phyloP scores from a whole-genome alignment of 192 early-diverging fungal species.

The Backusella liffmaniae region DNA sequence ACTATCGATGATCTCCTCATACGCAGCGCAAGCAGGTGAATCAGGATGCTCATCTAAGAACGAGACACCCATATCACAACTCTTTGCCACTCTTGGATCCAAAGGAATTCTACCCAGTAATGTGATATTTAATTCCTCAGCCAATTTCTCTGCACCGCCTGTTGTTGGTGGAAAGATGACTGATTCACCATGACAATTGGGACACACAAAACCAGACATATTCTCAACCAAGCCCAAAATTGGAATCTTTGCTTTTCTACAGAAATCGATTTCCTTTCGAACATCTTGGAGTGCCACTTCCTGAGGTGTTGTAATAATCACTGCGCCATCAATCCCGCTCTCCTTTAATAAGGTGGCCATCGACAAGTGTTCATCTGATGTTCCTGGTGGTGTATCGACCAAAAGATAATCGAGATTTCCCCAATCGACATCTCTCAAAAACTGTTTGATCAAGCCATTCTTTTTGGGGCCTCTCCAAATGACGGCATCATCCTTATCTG shows the following conservation, averaged over 20 bases:
- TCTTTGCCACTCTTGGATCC: conserved; percentile 75
- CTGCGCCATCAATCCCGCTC: conserved; percentile 80
- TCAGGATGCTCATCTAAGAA: conserved; percentile 89
- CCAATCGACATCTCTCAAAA: conserved; percentile 95
- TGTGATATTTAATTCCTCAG: conserved; percentile 58
- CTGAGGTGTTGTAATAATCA: conserved; percentile 95
- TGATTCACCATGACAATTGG: conserved; percentile 74
- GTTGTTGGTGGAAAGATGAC: conserved; percentile 76
- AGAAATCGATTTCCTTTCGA: conserved; percentile 98
- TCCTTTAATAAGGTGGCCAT: conserved; percentile 77
- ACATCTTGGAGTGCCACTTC: conserved; percentile 88
- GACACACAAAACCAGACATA: conserved; percentile 98
- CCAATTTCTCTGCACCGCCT: conserved; percentile 68
- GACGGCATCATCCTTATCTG: conserved; percentile 84
- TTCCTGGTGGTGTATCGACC: conserved; percentile 96
- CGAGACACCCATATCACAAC: conserved; percentile 86
- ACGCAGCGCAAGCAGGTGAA: conserved; percentile 78
- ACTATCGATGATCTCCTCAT: conserved; percentile 62
- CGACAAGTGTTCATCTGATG: conserved; percentile 95
- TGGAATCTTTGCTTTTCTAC: conserved; percentile 83
- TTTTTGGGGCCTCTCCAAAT: conserved; percentile 97
- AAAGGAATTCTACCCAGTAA: conserved; percentile 75
- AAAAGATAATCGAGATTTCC: conserved; percentile 86
- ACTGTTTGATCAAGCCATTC: conserved; percentile 95
- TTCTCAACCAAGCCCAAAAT: conserved; percentile 96